Evolutionary conservation across 2,329 filamentous ascomycete species (phyloP).

Genomic region (Colletotrichum zoysiae): DNA sequence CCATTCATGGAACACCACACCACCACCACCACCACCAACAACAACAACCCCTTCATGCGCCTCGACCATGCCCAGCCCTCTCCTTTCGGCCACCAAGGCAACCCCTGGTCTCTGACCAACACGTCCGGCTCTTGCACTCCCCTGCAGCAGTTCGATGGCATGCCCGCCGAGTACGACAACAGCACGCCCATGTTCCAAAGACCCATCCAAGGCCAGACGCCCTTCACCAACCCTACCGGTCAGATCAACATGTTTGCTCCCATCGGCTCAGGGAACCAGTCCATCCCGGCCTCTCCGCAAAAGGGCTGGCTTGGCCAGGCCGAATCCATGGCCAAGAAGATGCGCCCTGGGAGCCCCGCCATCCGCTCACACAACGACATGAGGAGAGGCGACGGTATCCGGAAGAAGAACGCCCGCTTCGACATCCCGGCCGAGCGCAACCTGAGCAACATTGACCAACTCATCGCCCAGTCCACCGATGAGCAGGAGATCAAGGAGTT

Average conservation of each 20-base stretch:
- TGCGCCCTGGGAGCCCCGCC: conserved; percentile 75
- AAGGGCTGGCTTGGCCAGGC: conserved; percentile 68
- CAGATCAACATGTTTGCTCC: conserved; percentile 68
- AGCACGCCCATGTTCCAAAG: conserved; percentile 66
- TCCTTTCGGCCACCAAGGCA: conserved; percentile 55
- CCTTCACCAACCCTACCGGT: conserved; percentile 66
- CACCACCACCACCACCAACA: conserved; percentile 26
- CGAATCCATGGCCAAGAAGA: conserved; percentile 68
- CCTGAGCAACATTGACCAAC: conserved; percentile 91
- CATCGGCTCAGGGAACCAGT: conserved; percentile 60
- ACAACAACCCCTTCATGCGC: conserved; percentile 76
- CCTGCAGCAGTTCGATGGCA: conserved; percentile 76
- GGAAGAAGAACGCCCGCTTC: conserved; percentile 99
- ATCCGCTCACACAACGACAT: conserved; percentile 82
- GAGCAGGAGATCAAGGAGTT: conserved; percentile 97
- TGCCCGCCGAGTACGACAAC: conserved; percentile 68
- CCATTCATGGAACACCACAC: conserved; percentile 67
- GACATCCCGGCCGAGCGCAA: conserved; percentile 96
- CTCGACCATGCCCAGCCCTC: conserved; percentile 65
- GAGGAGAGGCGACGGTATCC: conserved; percentile 85
- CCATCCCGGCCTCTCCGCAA: conserved; percentile 68
- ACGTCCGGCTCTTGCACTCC: conserved; percentile 80
- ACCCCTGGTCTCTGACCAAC: conserved; percentile 73
- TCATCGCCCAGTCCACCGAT: conserved; percentile 89
- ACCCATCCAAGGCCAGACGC: conserved; percentile 64